Conservation (phyloP, 2,329 filamentous ascomycete species). For the Fusarium fujikuroi region DNA sequence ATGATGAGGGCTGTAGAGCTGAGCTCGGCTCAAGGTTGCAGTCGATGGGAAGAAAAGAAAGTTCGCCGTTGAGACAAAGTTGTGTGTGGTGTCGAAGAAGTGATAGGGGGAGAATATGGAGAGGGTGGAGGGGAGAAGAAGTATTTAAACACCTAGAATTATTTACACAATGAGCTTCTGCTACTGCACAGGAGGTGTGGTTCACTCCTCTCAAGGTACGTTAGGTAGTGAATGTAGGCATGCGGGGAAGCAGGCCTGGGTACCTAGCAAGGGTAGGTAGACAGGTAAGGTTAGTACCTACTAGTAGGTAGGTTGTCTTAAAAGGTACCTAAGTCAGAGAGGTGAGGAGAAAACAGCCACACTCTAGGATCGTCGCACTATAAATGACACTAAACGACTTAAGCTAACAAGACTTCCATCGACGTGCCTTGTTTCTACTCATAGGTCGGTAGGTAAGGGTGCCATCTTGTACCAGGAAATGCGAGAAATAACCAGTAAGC, state of each 20-base stretch:
- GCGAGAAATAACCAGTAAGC: not conserved
- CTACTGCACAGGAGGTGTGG: not conserved
- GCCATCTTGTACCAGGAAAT: not conserved
- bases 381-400: not conserved
- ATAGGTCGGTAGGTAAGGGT: not conserved
- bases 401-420: slow-evolving; percentile 5
- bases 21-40: slow-evolving; percentile 1
- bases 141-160: slow-evolving; percentile 40
- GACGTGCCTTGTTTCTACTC: not conserved
- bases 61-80: not conserved
- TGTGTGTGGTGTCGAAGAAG: slow-evolving; percentile 14
- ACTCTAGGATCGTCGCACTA: slow-evolving; percentile 37
- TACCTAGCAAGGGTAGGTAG: not conserved
- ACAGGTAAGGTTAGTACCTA: not conserved
- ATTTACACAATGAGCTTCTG: slow-evolving; percentile 4
- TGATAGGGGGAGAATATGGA: slow-evolving; percentile 6
- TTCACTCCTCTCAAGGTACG: not conserved
- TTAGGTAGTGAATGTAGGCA: slow-evolving; percentile 1
- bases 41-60: not conserved
- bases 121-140: slow-evolving; percentile 19
- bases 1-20: slow-evolving; percentile 34
- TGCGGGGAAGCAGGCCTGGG: slow-evolving; percentile 36
- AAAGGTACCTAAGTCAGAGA: not conserved
- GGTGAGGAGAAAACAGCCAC: slow-evolving; percentile 26
- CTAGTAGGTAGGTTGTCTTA: not conserved